A percentile compares a stretch with the other conserved stretches of the same genome.
Evolutionary conservation across 2,329 filamentous ascomycete species (phyloP).

Genomic region (Pseudomassariella vexata): DNA sequence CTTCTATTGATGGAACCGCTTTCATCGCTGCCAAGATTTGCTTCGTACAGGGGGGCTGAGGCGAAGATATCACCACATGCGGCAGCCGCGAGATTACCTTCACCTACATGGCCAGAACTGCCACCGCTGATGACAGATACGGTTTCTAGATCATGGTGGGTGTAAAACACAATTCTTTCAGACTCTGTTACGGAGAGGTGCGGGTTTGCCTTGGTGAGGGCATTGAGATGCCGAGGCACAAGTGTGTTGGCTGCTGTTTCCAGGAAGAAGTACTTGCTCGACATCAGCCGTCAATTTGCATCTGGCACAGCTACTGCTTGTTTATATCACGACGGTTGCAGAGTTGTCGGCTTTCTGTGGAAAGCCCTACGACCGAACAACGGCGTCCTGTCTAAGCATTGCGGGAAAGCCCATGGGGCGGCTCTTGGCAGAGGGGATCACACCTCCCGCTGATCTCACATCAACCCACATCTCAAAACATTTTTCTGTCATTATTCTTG

Average conservation of each 20-base stretch:
- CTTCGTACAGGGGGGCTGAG: constrained; percentile 65
- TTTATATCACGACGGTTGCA: too few species aligned
- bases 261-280: constrained; percentile 9
- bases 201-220: constrained; percentile 15
- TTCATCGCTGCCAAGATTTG: constrained; percentile 63
- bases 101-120: constrained; percentile 67
- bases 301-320: too few species aligned
- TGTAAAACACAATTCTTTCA: constrained; percentile 33
- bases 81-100: constrained; percentile 61
- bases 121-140: constrained; percentile 62
- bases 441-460: too few species aligned
- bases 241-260: constrained; percentile 14
- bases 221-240: constrained; percentile 17
- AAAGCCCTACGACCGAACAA: too few species aligned
- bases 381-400: too few species aligned
- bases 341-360: too few species aligned
- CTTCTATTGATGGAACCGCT: constrained; percentile 55
- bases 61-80: constrained; percentile 73
- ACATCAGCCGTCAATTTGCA: too few species aligned
- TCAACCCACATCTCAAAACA: too few species aligned
- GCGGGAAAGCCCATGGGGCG: too few species aligned
- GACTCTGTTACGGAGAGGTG: constrained; percentile 35
- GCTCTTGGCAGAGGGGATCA: too few species aligned
- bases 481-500: too few species aligned
- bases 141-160: constrained; percentile 18